Base-by-base conservation (phyloP, 768 basidiomycete genomes). In the Rhodotorula diobovata region DNA sequence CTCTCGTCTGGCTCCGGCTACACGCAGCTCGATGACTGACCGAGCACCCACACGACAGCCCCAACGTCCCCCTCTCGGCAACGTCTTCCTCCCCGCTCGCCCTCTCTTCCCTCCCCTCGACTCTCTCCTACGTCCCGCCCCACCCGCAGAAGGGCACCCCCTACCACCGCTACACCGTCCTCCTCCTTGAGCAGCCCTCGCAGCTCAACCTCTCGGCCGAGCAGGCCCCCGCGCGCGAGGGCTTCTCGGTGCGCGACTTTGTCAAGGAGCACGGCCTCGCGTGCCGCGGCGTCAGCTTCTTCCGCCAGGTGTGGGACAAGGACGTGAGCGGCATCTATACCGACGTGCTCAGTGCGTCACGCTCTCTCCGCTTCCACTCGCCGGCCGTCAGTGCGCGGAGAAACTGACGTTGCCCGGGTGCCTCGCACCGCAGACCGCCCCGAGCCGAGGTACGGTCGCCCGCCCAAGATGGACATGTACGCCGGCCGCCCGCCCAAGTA, bases 121-220 rank as follows among this genome's bases (percentile, higher is more conserved):
- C 79, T 12, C 65, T 81, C 18, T 81, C 82, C 35, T 97, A 94
- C 80, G 83, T 94, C 73, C 90, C 95, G 11, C 96, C 94, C 9
- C 93, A 96, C 75, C 95, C 95, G 7, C 90, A 92, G 79, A 85
- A 85, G 48, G 93, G 93, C 61, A 89, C 93, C 20, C 86, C 87
- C 0, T 93, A 91, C 81, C 95, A 99, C 81, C 91, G 95, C 71
- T 96, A 95, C 80, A 85, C 87, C 16, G 75, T 89, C 55, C 82
- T 95, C 39, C 82, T 95, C 39, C 84, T 94, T 58, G 87, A 86
- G 18, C 92, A 95, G 76, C 83, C 85, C 37, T 39, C 66, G 2
- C 30, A 30, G 57, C 37, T 62, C 28, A 9, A 15, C 2, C 65
- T 71, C 41, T 25, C 28, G 25, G 30, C 51, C 6, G 50, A 30